Percentiles rank a stretch among this genome's conserved stretches.
Conservation (phyloP, 768 basidiomycete genomes). For the Leccinum imitatum region DNA sequence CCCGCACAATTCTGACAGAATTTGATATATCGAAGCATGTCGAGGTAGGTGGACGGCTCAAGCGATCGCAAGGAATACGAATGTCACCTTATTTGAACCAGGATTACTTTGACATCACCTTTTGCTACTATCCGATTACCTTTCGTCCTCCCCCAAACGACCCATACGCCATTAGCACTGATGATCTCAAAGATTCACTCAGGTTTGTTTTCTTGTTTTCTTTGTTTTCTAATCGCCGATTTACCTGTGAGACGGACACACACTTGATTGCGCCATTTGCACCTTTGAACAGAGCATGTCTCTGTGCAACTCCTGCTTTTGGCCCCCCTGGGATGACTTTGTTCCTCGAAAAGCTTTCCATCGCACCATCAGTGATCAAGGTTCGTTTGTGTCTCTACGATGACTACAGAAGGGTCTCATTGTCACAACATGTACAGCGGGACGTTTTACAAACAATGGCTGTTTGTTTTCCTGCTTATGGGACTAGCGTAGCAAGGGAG, state of each 20-base stretch:
- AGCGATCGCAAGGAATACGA: background rate
- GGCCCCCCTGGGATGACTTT: slow-evolving; percentile 83
- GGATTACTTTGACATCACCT: slow-evolving; percentile 92
- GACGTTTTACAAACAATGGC: slow-evolving; percentile 83
- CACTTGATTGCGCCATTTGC: background rate
- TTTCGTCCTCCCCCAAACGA: slow-evolving; percentile 94
- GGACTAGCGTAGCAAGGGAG: slow-evolving; percentile 54
- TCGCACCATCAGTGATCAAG: slow-evolving; percentile 81
- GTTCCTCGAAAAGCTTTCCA: slow-evolving; percentile 88
- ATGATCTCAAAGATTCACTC: slow-evolving; percentile 76
- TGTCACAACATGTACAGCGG: slow-evolving; percentile 47
- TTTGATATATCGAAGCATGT: slow-evolving; percentile 75
- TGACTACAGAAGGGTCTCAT: slow-evolving; percentile 1
- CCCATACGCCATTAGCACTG: slow-evolving; percentile 87
- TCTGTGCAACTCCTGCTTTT: slow-evolving; percentile 78
- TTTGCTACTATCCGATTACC: slow-evolving; percentile 98
- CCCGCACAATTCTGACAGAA: slow-evolving; percentile 81
- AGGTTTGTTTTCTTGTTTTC: slow-evolving; percentile 41
- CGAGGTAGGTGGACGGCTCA: slow-evolving; percentile 57
- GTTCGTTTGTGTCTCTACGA: slow-evolving; percentile 35
- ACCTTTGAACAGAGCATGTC: slow-evolving; percentile 50
- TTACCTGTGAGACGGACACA: slow-evolving; percentile 3
- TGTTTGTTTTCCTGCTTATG: slow-evolving; percentile 83
- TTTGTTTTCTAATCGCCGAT: background rate
- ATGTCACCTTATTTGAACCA: slow-evolving; percentile 31